phyloP scores from a whole-genome alignment of 805 yeast species.

The Hanseniaspora guilliermondii region DNA sequence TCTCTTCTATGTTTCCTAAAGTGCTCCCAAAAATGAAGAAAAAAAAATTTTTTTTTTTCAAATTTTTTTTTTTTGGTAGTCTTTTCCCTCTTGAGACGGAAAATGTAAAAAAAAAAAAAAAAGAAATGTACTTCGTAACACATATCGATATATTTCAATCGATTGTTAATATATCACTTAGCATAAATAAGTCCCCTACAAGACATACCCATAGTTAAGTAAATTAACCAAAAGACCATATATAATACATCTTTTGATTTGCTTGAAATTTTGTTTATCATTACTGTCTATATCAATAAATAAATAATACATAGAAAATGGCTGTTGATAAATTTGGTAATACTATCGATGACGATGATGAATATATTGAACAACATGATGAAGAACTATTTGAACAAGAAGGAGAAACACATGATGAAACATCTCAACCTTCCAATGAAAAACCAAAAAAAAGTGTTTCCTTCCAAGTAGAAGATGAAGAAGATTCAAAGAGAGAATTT shows the following conservation, averaged over 20 bases:
- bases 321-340: conserved; percentile 15
- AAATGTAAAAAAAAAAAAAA: not conserved
- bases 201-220: too few relatives aligned
- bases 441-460: conserved; percentile 61
- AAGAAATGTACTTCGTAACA: not conserved
- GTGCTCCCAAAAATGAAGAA: not conserved
- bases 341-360: conserved; percentile 21
- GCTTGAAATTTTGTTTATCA: too few relatives aligned
- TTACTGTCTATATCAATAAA: too few relatives aligned
- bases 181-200: too few relatives aligned
- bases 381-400: conserved; percentile 27
- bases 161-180: not conserved
- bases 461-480: conserved; percentile 52
- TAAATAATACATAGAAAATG: not conserved
- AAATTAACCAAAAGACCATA: too few relatives aligned
- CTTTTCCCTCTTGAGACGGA: not conserved
- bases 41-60: not conserved
- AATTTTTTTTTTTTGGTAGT: too few relatives aligned
- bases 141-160: not conserved
- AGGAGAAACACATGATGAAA: conserved; percentile 20
- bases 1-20: too few relatives aligned
- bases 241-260: too few relatives aligned
- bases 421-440: conserved; percentile 31
- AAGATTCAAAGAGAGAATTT: conserved; percentile 56
- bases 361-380: conserved; percentile 31